phyloP scores from a whole-genome alignment of 768 basidiomycete genomes.

The Boletales sp. region DNA sequence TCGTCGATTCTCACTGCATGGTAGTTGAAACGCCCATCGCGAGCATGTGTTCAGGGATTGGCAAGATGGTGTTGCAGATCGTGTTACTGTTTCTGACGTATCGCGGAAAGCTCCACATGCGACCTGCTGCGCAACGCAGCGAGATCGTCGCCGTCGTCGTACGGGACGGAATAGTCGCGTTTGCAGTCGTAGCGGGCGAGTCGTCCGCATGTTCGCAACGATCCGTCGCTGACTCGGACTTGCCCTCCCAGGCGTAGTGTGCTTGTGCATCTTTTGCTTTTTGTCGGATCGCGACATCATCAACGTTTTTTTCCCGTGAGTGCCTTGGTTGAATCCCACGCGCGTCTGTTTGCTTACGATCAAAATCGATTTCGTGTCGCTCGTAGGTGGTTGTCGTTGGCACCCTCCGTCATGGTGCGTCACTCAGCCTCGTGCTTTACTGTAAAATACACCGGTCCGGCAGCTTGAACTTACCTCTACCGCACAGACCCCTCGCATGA shows the following conservation, averaged over 20 bases:
- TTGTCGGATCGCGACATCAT: neutral
- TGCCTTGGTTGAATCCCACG: neutral
- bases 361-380: no score
- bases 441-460: no score
- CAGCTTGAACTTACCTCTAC: neutral
- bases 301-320: slow-evolving; percentile 19
- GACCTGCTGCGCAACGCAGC: slow-evolving; percentile 9
- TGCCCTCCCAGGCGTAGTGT: slow-evolving; percentile 2
- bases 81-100: slow-evolving; percentile 15
- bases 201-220: neutral
- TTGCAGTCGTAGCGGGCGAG: slow-evolving; percentile 8
- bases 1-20: slow-evolving; percentile 11
- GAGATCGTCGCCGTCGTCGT: slow-evolving; percentile 9
- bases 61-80: slow-evolving; percentile 7
- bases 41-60: neutral
- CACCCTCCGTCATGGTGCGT: slow-evolving; percentile 15
- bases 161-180: slow-evolving; percentile 17
- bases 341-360: neutral
- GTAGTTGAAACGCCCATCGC: neutral
- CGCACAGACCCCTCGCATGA: slow-evolving; percentile 16
- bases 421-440: neutral
- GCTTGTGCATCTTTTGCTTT: neutral
- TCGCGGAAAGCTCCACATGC: slow-evolving; percentile 9
- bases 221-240: neutral
- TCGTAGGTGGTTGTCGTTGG: slow-evolving; percentile 11